A percentile compares a stretch with the other conserved stretches of the same genome.
These are phyloP conservation scores for Colletotrichum sansevieriae DNA, from an alignment of 2,329 filamentous ascomycete genomes.

Conservation along the genomic window DNA sequence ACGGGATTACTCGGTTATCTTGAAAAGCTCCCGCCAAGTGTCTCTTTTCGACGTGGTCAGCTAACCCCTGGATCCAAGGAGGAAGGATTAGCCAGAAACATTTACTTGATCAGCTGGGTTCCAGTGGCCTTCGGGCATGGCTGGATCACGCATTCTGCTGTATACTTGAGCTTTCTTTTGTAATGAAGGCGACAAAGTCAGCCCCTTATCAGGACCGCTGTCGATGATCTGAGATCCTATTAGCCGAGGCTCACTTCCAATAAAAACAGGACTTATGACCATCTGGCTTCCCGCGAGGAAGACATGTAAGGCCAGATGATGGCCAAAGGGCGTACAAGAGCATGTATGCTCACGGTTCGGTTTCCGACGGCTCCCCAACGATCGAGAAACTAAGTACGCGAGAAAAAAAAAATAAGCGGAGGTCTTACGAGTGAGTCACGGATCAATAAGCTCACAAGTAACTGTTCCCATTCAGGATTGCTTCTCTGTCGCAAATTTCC, in stretches of 20 bases:
- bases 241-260: neutral
- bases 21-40: conserved; percentile 8
- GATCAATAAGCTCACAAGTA: neutral
- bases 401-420: no score
- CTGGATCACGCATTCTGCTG: neutral
- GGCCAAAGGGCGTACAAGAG: no score
- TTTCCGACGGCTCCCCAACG: no score
- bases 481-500: neutral
- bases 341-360: no score
- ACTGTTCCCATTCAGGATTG: conserved; percentile 2
- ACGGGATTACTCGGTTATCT: neutral
- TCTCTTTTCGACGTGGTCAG: neutral
- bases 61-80: neutral
- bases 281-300: no score
- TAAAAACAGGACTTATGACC: no score
- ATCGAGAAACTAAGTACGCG: no score
- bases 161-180: conserved; percentile 8
- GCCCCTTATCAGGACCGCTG: neutral
- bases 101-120: neutral
- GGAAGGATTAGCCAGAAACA: no score
- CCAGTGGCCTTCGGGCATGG: neutral
- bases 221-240: neutral
- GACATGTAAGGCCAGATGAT: no score
- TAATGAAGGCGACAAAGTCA: neutral
- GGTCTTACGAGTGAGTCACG: no score